Evolutionary conservation across 139 green algal genomes (phyloP).

Genomic region (Yamagishiella unicocca): DNA sequence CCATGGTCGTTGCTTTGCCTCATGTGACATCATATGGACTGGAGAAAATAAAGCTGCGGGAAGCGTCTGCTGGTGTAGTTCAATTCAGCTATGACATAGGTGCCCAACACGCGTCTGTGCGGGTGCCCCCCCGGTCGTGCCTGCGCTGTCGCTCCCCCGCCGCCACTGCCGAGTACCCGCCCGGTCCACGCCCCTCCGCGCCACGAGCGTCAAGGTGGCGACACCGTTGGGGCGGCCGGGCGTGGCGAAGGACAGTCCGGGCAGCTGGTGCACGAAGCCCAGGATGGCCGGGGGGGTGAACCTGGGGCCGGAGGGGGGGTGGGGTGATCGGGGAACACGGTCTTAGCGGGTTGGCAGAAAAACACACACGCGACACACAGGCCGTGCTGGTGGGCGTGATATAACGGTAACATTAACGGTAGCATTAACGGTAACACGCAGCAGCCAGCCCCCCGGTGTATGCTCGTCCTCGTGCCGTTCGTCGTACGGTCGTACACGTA

Average conservation of each 20-base stretch:
- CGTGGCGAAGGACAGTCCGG: constrained; percentile 59
- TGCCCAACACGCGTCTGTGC: too few relatives aligned
- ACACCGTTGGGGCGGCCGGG: background rate
- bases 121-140: constrained; percentile 23
- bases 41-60: too few relatives aligned
- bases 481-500: too few relatives aligned
- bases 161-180: constrained; percentile 88
- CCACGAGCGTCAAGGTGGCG: constrained; percentile 58
- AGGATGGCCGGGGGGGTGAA: constrained; percentile 79
- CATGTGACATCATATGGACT: too few relatives aligned
- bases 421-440: background rate
- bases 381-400: background rate
- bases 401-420: background rate
- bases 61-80: too few relatives aligned
- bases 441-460: too few relatives aligned
- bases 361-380: too few relatives aligned
- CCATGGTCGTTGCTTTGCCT: too few relatives aligned
- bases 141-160: constrained; percentile 78
- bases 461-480: too few relatives aligned
- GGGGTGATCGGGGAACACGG: background rate
- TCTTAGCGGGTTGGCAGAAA: background rate
- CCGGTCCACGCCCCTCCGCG: constrained; percentile 64
- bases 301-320: background rate
- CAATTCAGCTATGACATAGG: too few relatives aligned
- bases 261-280: constrained; percentile 84